These are phyloP conservation scores for Pseudognaphalium luteoalbum DNA, from an alignment of 129 eudicot species.

Conservation along the genomic window DNA sequence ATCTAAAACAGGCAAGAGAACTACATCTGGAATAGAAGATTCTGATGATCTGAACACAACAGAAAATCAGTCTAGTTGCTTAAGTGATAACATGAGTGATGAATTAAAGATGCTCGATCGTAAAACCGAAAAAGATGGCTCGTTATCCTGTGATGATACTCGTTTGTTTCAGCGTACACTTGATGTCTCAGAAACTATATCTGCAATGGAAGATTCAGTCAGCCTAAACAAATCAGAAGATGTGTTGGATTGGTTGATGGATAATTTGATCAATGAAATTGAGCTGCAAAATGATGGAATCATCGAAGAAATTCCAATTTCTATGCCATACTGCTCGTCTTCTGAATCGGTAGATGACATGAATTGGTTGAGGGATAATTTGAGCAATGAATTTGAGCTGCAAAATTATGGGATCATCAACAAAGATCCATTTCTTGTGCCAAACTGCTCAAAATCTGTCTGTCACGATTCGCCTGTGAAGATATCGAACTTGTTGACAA, in stretches of 20 bases:
- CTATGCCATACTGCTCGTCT: background rate
- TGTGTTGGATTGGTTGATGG: background rate
- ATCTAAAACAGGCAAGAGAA: background rate
- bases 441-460: slow-evolving; percentile 21
- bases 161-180: slow-evolving; percentile 7
- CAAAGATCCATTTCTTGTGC: background rate
- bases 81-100: background rate
- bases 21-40: background rate
- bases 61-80: background rate
- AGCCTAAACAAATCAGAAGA: background rate
- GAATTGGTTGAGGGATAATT: background rate
- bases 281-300: background rate
- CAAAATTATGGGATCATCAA: background rate
- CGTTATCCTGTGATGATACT: background rate
- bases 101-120: background rate
- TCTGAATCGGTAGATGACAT: background rate
- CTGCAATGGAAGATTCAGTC: slow-evolving; percentile 7
- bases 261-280: background rate
- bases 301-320: background rate
- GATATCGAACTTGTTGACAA: slow-evolving; percentile 26
- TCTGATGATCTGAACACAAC: background rate
- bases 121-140: background rate
- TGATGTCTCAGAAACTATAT: slow-evolving; percentile 13
- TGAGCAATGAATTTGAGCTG: background rate
- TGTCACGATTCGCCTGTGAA: slow-evolving; percentile 21